Evolutionary conservation across 2,329 filamentous ascomycete genomes (phyloP), one percentile per base, ranked within the genome.

Genomic region (Tolypocladium capitatum): DNA sequence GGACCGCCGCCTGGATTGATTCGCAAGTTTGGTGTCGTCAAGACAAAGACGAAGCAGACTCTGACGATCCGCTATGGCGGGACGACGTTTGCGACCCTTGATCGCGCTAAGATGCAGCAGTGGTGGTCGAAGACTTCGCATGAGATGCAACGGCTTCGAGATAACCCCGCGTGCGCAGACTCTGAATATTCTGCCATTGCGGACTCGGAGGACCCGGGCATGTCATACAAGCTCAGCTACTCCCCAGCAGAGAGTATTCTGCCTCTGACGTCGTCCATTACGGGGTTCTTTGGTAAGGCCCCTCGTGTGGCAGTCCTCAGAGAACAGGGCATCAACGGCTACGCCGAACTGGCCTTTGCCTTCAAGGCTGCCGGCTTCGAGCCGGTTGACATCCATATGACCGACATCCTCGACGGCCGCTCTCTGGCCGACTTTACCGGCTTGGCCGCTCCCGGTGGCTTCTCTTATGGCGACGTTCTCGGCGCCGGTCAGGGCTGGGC

Each of bases 401-500:
- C 85, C 4, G 91, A 97, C 58, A 82, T 97, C 48, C 81, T 87
- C 24, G 81, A 80, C 11, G 84, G 86, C 16, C 81, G 86, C 52
- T 89, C 86, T 0, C 80, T 98, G 9, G 75, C 82, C 36, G 83
- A 82, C 53, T 96, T 96, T 64, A 81, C 83, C 31, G 92, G 92
- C 55, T 75, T 97, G 43, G 92, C 91, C 33, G 89, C 89, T n/a
- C 94, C 90, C 55, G 92, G 92, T 62, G 92, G 92, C 45, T 97
- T 98, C 77, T 94, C 87, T 16, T 97, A 95, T 63, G 89, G 89
- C 56, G 86, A 91, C 57, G 69, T 72, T 16, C 65, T 97, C 1
- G 92, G 91, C 50, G 92, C 92, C n/a, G 92, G 92, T 46, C 85
- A 91, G 59, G 92, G 92, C 40, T 98, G 92, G 92, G 88, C 92